phyloP scores from a whole-genome alignment of 2,329 filamentous ascomycete genomes.

The Chaetomiaceae sp. region DNA sequence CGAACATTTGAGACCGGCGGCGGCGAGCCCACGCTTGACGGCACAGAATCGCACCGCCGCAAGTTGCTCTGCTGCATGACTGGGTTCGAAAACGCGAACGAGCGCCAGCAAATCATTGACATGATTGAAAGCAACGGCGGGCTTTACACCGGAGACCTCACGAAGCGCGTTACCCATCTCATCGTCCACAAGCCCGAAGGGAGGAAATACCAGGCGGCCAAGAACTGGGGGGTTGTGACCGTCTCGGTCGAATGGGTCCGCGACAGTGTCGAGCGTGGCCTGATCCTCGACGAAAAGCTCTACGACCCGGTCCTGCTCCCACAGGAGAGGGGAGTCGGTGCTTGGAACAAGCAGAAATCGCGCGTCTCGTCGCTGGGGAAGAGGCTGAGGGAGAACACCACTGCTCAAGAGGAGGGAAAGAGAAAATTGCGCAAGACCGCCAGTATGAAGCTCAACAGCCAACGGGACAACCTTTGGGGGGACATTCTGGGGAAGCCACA shows the following conservation, averaged over 20 bases:
- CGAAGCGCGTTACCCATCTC: constrained; percentile 79
- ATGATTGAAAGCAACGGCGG: constrained; percentile 68
- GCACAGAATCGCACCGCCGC: constrained; percentile 23
- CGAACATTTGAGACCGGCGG: constrained; percentile 57
- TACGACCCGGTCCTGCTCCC: constrained; percentile 71
- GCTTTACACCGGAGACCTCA: constrained; percentile 83
- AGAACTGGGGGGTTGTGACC: constrained; percentile 72
- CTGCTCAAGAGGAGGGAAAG: constrained; percentile 52
- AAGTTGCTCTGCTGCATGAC: constrained; percentile 52
- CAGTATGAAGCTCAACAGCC: constrained; percentile 74
- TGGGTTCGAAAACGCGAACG: constrained; percentile 54
- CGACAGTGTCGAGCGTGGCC: constrained; percentile 77
- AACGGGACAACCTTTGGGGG: constrained; percentile 83
- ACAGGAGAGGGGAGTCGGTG: constrained; percentile 70
- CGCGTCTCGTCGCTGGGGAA: constrained; percentile 52
- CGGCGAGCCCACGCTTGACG: constrained; percentile 35
- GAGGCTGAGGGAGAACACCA: constrained; percentile 49
- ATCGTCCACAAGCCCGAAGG: constrained; percentile 75
- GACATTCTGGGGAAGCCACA: constrained; percentile 65
- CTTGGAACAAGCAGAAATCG: constrained; percentile 60
- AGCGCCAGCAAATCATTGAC: constrained; percentile 67
- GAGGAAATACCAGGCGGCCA: constrained; percentile 87
- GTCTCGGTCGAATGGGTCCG: constrained; percentile 82
- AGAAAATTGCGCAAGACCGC: constrained; percentile 84
- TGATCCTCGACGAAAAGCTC: constrained; percentile 82